Percentiles rank a stretch among this genome's conserved stretches.
Evolutionary conservation across 768 basidiomycete genomes (phyloP).

Genomic region (Sarcomyxa edulis): DNA sequence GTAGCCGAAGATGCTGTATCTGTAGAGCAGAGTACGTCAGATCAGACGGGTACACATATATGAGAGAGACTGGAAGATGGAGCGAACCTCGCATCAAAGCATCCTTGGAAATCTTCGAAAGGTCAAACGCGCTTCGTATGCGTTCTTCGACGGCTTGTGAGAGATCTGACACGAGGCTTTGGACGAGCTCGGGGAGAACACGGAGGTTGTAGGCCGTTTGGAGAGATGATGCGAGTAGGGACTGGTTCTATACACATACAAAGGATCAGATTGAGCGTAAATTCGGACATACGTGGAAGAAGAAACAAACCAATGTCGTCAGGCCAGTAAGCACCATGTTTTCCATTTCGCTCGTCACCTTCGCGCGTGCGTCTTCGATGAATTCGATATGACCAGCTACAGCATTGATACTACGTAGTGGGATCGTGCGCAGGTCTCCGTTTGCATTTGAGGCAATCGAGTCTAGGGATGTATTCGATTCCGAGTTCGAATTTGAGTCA

Average conservation of each 20-base stretch:
- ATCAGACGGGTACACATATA: conserved; percentile 9
- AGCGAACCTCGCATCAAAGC: conserved; percentile 67
- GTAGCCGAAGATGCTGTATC: conserved; percentile 18
- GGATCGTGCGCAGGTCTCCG: conserved; percentile 25
- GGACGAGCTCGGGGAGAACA: conserved; percentile 77
- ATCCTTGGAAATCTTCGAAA: conserved; percentile 82
- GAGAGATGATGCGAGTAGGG: conserved; percentile 85
- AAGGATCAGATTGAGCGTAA: conserved; percentile 2
- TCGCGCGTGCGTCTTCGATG: conserved; percentile 64
- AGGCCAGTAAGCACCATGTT: conserved; percentile 82
- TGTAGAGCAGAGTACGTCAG: conserved; percentile 7
- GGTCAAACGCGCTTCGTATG: conserved; percentile 81
- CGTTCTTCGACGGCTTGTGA: conserved; percentile 79
- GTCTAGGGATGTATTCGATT: conserved; percentile 3
- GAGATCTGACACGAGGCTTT: conserved; percentile 71
- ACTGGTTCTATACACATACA: conserved; percentile 63
- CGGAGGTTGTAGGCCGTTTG: conserved; percentile 95
- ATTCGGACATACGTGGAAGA: conserved; percentile 1
- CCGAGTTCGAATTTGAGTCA: conserved; percentile 5
- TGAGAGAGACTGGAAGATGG: conserved; percentile 4
- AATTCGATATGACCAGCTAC: conserved; percentile 66
- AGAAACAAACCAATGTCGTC: conserved; percentile 56
- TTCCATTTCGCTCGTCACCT: conserved; percentile 85
- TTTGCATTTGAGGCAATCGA: conserved; percentile 7
- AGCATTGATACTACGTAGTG: conserved; percentile 70